Evolutionary conservation across 2,329 filamentous ascomycete species (phyloP).

Genomic region (Hypomyces perniciosus): DNA sequence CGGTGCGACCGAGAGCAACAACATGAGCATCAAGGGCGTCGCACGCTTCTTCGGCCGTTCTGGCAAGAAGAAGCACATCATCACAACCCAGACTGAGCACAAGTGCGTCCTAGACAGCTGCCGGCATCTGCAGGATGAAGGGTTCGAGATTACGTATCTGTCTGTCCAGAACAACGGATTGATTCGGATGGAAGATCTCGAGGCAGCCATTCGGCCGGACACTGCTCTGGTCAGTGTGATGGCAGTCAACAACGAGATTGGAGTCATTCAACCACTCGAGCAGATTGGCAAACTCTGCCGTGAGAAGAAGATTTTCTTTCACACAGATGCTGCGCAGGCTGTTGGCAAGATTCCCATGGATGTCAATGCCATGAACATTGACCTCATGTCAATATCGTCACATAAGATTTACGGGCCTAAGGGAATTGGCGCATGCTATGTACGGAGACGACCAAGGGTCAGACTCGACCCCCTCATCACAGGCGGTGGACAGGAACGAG

Average conservation of each 20-base stretch:
- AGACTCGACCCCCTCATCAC: constrained; percentile 94
- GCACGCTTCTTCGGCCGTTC: constrained; percentile 88
- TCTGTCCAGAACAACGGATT: constrained; percentile 85
- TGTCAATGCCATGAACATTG: constrained; percentile 96
- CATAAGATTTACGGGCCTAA: constrained; percentile 99
- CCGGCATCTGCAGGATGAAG: constrained; percentile 92
- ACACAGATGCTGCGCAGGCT: constrained; percentile 92
- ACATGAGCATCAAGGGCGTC: constrained; percentile 99
- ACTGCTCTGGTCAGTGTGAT: constrained; percentile 94
- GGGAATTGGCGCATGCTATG: constrained; percentile 93
- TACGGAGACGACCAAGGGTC: constrained; percentile 85
- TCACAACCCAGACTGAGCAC: constrained; percentile 96
- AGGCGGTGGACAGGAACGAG: constrained; percentile 92
- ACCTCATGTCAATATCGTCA: constrained; percentile 96
- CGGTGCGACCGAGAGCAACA: constrained; percentile 96
- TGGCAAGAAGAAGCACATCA: constrained; percentile 97
- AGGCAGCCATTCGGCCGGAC: constrained; percentile 84
- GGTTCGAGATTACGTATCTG: constrained; percentile 94
- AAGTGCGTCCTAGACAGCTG: constrained; percentile 98
- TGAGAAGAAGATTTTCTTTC: constrained; percentile 92
- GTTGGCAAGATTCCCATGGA: constrained; percentile 98
- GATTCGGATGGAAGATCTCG: constrained; percentile 74
- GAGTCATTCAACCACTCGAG: constrained; percentile 93
- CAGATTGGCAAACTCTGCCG: constrained; percentile 92
- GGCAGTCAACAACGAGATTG: constrained; percentile 99